These are phyloP conservation scores for Salix purpurea DNA, from an alignment of 345 rosid species.

Conservation along the genomic window DNA sequence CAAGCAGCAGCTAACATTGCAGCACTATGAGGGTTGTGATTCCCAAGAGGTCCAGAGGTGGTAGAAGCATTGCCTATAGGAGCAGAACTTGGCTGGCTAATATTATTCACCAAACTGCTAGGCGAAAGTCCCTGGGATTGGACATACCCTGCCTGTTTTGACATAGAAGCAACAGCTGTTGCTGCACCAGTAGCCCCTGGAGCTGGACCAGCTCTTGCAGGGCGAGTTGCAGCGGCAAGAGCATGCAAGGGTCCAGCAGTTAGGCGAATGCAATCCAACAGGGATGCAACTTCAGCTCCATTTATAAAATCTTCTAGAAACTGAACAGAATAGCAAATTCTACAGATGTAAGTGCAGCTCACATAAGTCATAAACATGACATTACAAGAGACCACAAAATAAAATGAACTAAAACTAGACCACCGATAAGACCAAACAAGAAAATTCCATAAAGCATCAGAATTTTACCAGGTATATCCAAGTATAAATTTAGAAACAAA, in stretches of 20 bases:
- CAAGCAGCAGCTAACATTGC: constrained; percentile 81
- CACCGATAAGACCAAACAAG: neutral
- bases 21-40: constrained; percentile 57
- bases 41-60: constrained; percentile 53
- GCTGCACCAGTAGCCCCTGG: constrained; percentile 55
- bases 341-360: constrained; percentile 3
- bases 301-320: constrained; percentile 90
- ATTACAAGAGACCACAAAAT: neutral
- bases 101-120: constrained; percentile 40
- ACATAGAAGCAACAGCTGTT: constrained; percentile 40
- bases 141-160: constrained; percentile 60
- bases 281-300: constrained; percentile 92
- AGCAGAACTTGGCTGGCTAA: constrained; percentile 45
- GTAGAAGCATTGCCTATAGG: constrained; percentile 47
- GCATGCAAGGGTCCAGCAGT: constrained; percentile 96
- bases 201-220: constrained; percentile 88
- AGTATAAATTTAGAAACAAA: neutral
- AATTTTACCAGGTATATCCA: neutral
- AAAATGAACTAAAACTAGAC: neutral
- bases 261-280: constrained; percentile 95
- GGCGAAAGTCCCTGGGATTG: constrained; percentile 57
- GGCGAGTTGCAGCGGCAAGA: constrained; percentile 94
- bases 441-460: neutral
- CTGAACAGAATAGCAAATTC: constrained; percentile 33
- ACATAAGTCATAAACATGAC: neutral